These are phyloP conservation scores for Chaetomium globosum DNA, from an alignment of 2,329 filamentous ascomycete species.

Conservation along the genomic window DNA sequence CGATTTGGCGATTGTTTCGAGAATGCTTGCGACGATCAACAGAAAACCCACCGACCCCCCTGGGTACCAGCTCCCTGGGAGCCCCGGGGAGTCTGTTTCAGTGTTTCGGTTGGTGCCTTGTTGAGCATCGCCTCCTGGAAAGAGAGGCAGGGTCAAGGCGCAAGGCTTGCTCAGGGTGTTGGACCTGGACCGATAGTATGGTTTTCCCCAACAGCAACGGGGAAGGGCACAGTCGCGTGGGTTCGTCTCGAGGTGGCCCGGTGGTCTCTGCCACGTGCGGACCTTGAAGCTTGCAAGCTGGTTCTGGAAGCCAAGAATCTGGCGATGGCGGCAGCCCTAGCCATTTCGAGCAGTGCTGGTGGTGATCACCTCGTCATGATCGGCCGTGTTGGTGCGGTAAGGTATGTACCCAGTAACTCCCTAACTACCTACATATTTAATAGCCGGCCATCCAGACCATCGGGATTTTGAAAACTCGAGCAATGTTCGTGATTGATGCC, in stretches of 20 bases:
- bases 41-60: background rate
- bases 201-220: background rate
- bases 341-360: constrained; percentile 5
- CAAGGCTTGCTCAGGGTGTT: background rate
- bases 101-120: constrained; percentile 20
- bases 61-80: background rate
- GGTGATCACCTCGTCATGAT: constrained; percentile 13
- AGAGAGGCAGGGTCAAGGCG: constrained; percentile 4
- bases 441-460: background rate
- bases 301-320: constrained; percentile 18
- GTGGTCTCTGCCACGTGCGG: constrained; percentile 18
- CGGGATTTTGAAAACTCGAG: background rate
- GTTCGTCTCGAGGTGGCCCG: background rate
- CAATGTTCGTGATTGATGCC: background rate
- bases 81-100: constrained; percentile 11
- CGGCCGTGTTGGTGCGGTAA: background rate
- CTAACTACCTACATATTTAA: too few relatives aligned
- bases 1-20: constrained; percentile 17
- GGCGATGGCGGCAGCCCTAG: constrained; percentile 1
- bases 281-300: background rate
- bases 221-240: background rate
- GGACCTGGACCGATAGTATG: background rate
- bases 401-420: too few relatives aligned
- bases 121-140: background rate
- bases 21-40: constrained; percentile 9